Evolutionary conservation across 1,139 yeast species (phyloP), one percentile per base, ranked within the genome.

Genomic region (Kodamaea plutei): DNA sequence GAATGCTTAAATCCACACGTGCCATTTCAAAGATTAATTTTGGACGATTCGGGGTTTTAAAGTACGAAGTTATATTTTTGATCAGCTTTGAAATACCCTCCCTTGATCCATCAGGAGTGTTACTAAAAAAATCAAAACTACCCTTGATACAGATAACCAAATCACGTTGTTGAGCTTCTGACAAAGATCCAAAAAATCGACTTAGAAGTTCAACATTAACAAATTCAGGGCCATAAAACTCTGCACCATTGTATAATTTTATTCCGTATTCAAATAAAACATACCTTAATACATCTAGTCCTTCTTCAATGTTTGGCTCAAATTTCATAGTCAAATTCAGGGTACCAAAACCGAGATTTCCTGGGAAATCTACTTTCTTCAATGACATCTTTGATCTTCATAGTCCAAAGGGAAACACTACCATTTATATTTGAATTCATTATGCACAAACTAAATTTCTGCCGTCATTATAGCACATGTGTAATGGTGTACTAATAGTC

Each of bases 221-320:
- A 28, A 59, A 56, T 29, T 66, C 57, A 0, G 65, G 54, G 15
- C 93, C 93, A 48, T 87, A 87, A 50, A 85, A 84, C 45, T 81
- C 91, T 34, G 93, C 94, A 18, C 76, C 76, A 48, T 85, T 85
- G 59, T 84, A 61, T 37, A 81, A 69, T 18, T 70, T 73, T 35
- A 71, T 71, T 20, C 76, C 78, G 24, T 21, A 12, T 12, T 75
- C 25, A 57, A 15, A n/a, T 2, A 25, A 16, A 8, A 15, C 34
- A 15, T 19, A 28, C 37, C 66, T 64, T 49, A 78, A 56, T 10
- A 68, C 51, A 23, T 65, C 66, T 36, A 76, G 54, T 2, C 79
- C 66, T 33, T 66, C 58, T 23, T 66, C 73, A 17, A 59, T 52
- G 15, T 78, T 65, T n/a, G 70, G 71, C 2, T 40, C 44, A 2